Evolutionary conservation across 2,329 filamentous ascomycete species (phyloP), one percentile per base, ranked within the genome.

Genomic region (Colletotrichum tropicicola): DNA sequence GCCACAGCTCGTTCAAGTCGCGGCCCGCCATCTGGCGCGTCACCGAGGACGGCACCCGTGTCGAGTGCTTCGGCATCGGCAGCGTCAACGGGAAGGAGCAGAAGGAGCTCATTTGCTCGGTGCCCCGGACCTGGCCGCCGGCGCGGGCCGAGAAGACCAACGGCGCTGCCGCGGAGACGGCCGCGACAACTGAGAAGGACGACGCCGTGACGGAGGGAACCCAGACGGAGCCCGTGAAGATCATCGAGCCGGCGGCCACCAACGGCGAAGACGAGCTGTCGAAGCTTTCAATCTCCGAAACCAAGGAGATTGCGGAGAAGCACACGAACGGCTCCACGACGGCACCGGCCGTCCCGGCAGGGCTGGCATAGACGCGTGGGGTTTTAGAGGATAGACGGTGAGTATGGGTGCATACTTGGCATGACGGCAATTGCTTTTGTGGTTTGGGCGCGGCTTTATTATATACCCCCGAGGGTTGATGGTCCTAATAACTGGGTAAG

Each of bases 11-110:
- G 2, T 89, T 91, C 71, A 87, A 86, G 0, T 72, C 76, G 4
- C 87, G 88, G 0, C 88, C 88, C 1, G 74, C 88, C 71, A 78
- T 86, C 67, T 90, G 88, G 88, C 75, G 81, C 48, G 79, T 83
- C n/a, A 74, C 78, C 4, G 79, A 81, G 3, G 82, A 78, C 47
- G 83, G 79, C 15, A 78, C 78, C 53, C 73, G 77, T 52, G 62
- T 89, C 28, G 83, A 85, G 66, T 89, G 87, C 58, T 49, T 88
- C 5, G 84, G 84, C 0, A 78, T 85, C 8, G 88, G 88, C 2
- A 80, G 76, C 55, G 75, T 78, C 53, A 77, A 79, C 4, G 82
- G 83, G 13, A 74, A 80, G 66, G 74, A 81, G 59, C 79, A 84
- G 60, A 71, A 73, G 13, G 83, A 85, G 71, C 75, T 77, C 44